Evolutionary conservation across 2,329 filamentous ascomycete species (phyloP).

Genomic region (Tolypocladium endophyticum): DNA sequence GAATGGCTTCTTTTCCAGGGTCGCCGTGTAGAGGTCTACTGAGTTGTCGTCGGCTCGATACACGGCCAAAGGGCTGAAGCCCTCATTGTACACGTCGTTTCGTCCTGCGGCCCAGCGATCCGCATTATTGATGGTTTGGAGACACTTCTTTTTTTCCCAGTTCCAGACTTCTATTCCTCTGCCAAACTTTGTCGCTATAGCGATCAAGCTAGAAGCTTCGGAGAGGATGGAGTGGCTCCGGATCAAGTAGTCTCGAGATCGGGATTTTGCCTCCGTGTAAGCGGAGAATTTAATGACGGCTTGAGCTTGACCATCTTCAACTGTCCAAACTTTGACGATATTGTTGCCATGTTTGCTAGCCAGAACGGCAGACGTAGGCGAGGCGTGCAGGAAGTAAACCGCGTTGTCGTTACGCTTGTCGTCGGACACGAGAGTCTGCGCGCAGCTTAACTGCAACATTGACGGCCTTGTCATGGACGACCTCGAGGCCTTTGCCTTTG

Average conservation of each 20-base stretch:
- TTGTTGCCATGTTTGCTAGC: slow-evolving; percentile 42
- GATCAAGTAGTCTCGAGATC: slow-evolving; percentile 30
- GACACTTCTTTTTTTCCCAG: slow-evolving; percentile 26
- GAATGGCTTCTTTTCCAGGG: slow-evolving; percentile 25
- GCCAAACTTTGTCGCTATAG: slow-evolving; percentile 27
- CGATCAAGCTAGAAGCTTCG: slow-evolving; percentile 24
- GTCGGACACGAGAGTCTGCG: slow-evolving; percentile 12
- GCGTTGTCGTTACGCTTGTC: slow-evolving; percentile 19
- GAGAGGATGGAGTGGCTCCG: slow-evolving; percentile 30
- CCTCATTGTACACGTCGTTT: slow-evolving; percentile 22
- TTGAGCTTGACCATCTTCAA: slow-evolving; percentile 68
- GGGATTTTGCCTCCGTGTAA: slow-evolving; percentile 25
- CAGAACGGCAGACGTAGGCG: slow-evolving; percentile 18
- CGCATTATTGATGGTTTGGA: slow-evolving; percentile 25
- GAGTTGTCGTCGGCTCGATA: slow-evolving; percentile 20
- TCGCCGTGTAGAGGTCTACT: slow-evolving; percentile 22
- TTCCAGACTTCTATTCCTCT: slow-evolving; percentile 28
- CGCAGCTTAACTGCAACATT: slow-evolving; percentile 7
- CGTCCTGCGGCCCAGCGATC: slow-evolving; percentile 27
- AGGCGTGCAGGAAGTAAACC: slow-evolving; percentile 25
- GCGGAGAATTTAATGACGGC: slow-evolving; percentile 25
- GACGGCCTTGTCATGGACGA: not conserved
- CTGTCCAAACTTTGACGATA: slow-evolving; percentile 84
- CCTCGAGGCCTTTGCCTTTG: not conserved
- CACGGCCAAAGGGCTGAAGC: slow-evolving; percentile 21